Evolutionary conservation across 345 rosid species (phyloP).

Genomic region (Euphorbia pulcherrima): DNA sequence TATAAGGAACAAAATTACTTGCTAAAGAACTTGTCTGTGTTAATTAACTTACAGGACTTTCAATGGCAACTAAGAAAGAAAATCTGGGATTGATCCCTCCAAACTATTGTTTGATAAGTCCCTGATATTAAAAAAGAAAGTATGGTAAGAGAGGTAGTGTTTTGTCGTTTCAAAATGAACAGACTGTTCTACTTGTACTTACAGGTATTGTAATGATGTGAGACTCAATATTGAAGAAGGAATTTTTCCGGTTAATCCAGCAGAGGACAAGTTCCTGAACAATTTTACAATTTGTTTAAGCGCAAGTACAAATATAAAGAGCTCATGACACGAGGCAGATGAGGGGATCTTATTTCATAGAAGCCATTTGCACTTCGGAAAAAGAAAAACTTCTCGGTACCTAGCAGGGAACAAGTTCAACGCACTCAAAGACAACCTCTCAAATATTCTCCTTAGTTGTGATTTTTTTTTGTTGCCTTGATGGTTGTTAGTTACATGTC

Average conservation of each 20-base stretch:
- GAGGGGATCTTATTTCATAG: too few relatives aligned
- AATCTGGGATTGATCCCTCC: conserved; percentile 41
- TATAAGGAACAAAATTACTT: background rate
- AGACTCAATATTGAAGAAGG: conserved; percentile 34
- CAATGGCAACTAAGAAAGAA: conserved; percentile 38
- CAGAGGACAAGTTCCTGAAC: conserved; percentile 48
- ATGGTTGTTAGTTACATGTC: too few relatives aligned
- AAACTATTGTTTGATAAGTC: conserved; percentile 40
- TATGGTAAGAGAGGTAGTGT: background rate
- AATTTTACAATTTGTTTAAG: background rate
- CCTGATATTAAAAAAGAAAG: background rate
- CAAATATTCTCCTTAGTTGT: too few relatives aligned
- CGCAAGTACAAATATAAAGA: too few relatives aligned
- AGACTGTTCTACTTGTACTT: conserved; percentile 13
- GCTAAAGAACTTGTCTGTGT: too few relatives aligned
- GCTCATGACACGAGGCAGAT: too few relatives aligned
- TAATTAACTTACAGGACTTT: conserved; percentile 32
- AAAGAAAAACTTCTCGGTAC: too few relatives aligned
- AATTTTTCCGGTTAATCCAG: conserved; percentile 43
- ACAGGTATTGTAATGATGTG: conserved; percentile 39
- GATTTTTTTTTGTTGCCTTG: too few relatives aligned
- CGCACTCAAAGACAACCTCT: too few relatives aligned
- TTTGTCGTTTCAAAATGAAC: background rate
- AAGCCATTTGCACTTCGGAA: too few relatives aligned
- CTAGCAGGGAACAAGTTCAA: too few relatives aligned